Percentiles rank a stretch among this genome's conserved stretches.
These are phyloP conservation scores for Fusarium sp. DNA, from an alignment of 2,329 filamentous ascomycete species.

Conservation along the genomic window DNA sequence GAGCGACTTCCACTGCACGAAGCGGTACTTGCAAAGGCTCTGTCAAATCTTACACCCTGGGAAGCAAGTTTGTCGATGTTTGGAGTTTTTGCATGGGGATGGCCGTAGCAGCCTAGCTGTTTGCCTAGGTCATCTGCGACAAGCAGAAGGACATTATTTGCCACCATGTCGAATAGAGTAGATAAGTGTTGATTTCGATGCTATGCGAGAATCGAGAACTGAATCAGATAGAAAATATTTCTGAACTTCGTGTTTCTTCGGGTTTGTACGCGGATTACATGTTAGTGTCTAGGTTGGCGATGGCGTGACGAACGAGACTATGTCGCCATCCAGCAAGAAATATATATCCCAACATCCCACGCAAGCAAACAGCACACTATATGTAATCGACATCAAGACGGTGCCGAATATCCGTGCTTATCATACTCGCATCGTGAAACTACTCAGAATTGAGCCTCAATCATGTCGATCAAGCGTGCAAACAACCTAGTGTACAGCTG, in stretches of 20 bases:
- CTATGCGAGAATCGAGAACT: accelerated
- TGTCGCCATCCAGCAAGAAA: neutral
- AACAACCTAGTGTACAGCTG: neutral
- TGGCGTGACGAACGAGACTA: neutral
- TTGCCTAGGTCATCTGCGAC: neutral
- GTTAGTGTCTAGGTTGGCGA: neutral
- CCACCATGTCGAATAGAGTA: neutral
- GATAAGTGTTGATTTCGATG: neutral
- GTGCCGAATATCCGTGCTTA: neutral
- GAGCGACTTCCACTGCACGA: constrained; percentile 59
- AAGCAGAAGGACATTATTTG: neutral
- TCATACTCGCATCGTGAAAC: neutral
- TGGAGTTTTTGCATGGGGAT: neutral
- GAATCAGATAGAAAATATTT: no score
- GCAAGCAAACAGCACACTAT: accelerated
- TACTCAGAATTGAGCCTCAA: neutral
- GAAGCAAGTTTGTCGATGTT: neutral
- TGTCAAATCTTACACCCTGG: neutral
- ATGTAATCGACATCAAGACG: neutral
- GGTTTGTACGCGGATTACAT: no score
- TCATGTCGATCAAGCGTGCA: neutral
- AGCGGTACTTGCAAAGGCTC: constrained; percentile 54
- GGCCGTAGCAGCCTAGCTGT: neutral
- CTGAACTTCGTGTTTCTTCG: no score
- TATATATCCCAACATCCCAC: neutral